Evolutionary conservation across 2,329 filamentous ascomycete genomes (phyloP).

Genomic region (Pseudogymnoascus sp.): DNA sequence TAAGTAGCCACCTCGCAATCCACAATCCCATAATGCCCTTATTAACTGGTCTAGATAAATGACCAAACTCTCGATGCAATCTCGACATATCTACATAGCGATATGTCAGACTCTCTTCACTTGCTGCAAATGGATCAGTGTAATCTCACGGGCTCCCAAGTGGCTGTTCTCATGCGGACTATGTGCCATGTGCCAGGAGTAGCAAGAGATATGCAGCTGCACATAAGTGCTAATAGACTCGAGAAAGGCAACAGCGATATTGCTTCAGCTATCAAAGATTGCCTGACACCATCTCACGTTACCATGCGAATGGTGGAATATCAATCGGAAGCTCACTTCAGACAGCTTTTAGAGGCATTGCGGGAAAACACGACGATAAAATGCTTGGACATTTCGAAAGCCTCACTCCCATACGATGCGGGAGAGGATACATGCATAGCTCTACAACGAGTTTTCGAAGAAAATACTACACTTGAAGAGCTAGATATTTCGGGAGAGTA

Average conservation of each 20-base stretch:
- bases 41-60: conserved; percentile 38
- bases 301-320: conserved; percentile 62
- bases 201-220: conserved; percentile 52
- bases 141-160: conserved; percentile 54
- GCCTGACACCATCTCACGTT: conserved; percentile 51
- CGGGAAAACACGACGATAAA: conserved; percentile 53
- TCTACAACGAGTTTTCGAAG: conserved; percentile 54
- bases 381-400: conserved; percentile 61
- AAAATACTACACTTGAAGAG: conserved; percentile 57
- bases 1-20: conserved; percentile 21
- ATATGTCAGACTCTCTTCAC: conserved; percentile 51
- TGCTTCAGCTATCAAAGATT: conserved; percentile 41
- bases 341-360: conserved; percentile 53
- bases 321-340: conserved; percentile 38
- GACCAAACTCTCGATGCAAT: conserved; percentile 56
- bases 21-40: conserved; percentile 12
- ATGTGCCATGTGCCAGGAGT: conserved; percentile 44
- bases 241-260: conserved; percentile 43
- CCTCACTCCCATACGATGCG: conserved; percentile 60
- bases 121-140: conserved; percentile 59
- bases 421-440: conserved; percentile 57
- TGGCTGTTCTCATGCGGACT: conserved; percentile 56
- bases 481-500: conserved; percentile 65
- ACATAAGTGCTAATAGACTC: conserved; percentile 50
- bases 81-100: conserved; percentile 52